Evolutionary conservation across 805 yeast species (phyloP), one percentile per base, ranked within the genome.

Genomic region (Teunomyces tritomae): DNA sequence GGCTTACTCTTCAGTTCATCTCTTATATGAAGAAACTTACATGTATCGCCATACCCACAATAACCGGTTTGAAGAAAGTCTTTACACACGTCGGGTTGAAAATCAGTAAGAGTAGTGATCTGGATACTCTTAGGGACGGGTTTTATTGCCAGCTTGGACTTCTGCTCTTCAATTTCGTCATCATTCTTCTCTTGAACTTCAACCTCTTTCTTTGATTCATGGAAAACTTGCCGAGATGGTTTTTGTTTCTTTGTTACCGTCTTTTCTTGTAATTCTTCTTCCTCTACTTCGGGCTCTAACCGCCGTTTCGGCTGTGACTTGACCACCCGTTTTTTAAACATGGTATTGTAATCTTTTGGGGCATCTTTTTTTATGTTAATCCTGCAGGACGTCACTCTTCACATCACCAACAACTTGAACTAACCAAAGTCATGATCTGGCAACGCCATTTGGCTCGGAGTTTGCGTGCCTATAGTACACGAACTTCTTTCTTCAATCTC

Each of bases 11-110:
- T 83, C 67, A 84, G 86, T 59, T 89, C 96, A 56, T 89, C 97
- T 65, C 99, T 70, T 11, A 88, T 80, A 62, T 94, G 99, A 30
- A 92, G 64, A 64, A 94, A 94, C 68, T 94, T 94, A 71, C 99
- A 94, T 30, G 94, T 85, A 57, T 94, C 99, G 7, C 99, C 99
- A 63, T 85, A 94, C 5, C 97, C 97, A 74, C 99, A 94, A 61
- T 83, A 91, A 0, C 99, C 99, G 0, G 95, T 91, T 55, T 85
- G 87, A 49, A 82, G 78, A 64, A 79, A 94, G 64, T 94, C 98
- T 60, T 92, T 94, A 62, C 99, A 94, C 1, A 94, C 84, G 60
- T 94, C 97, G 1, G 95, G 91, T 62, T 89, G 96, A 60, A 84
- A 94, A 60, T 94, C 99, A 33, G 86, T 76, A 1, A 84, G 71